phyloP scores from a whole-genome alignment of 345 rosid species.

The Populus euphratica region DNA sequence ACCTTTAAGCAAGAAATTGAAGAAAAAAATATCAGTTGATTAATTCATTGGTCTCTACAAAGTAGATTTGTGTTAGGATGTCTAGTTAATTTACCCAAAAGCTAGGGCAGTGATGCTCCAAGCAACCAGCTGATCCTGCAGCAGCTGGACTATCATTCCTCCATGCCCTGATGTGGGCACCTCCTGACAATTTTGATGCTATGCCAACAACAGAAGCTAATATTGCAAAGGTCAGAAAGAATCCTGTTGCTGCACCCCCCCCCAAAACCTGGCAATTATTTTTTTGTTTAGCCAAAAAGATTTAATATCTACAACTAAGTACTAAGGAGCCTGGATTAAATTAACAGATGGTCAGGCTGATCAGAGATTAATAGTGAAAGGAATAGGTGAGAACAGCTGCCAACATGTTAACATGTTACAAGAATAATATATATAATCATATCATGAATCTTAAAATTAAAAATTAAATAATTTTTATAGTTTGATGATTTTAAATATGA shows the following conservation, averaged over 20 bases:
- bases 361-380: too few relatives aligned
- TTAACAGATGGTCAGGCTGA: too few relatives aligned
- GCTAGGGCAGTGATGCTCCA: conserved; percentile 85
- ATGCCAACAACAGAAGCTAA: conserved; percentile 65
- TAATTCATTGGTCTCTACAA: not conserved
- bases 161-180: conserved; percentile 74
- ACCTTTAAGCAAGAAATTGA: conserved; percentile 26
- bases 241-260: conserved; percentile 87
- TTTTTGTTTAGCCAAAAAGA: not conserved
- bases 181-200: conserved; percentile 68
- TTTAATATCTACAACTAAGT: not conserved
- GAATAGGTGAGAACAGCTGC: not conserved
- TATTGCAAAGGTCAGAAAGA: conserved; percentile 61
- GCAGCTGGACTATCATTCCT: conserved; percentile 74
- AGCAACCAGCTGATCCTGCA: conserved; percentile 62
- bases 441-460: too few relatives aligned
- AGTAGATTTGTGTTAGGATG: not conserved
- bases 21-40: not conserved
- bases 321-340: too few relatives aligned
- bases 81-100: conserved; percentile 45
- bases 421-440: too few relatives aligned
- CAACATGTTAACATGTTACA: not conserved
- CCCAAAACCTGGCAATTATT: conserved; percentile 57
- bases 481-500: too few relatives aligned
- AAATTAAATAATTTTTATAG: too few relatives aligned